Evolutionary conservation across 2,329 filamentous ascomycete genomes (phyloP).

Genomic region (Colletotrichum costaricense): DNA sequence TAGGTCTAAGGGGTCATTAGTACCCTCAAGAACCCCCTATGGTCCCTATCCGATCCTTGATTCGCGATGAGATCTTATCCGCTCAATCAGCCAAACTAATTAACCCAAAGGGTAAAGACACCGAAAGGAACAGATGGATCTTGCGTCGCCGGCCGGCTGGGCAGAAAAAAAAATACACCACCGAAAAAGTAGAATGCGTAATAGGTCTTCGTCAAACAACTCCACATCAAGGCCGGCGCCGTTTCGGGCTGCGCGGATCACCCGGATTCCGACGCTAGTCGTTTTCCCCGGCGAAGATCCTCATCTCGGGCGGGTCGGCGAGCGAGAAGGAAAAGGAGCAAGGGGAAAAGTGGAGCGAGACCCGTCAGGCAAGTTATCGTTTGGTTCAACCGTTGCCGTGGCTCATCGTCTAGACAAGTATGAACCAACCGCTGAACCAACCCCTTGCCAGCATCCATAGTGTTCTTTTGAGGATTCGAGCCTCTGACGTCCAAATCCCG

Average conservation of each 20-base stretch:
- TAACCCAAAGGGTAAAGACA: not conserved
- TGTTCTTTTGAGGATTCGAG: not conserved
- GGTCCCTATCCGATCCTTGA: not conserved
- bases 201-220: not conserved
- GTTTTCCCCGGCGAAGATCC: slow-evolving; percentile 24
- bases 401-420: no score
- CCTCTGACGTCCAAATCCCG: not conserved
- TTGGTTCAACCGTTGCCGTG: not conserved
- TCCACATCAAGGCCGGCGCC: slow-evolving; percentile 4
- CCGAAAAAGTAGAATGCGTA: not conserved
- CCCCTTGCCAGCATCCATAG: no score
- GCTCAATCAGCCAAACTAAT: not conserved
- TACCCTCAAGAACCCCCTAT: not conserved
- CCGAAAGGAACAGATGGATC: not conserved
- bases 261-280: slow-evolving; percentile 18
- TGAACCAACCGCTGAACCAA: no score
- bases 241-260: slow-evolving; percentile 27
- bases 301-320: slow-evolving; percentile 23
- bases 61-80: not conserved
- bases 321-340: not conserved
- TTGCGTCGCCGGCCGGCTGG: not conserved
- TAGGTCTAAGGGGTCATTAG: not conserved
- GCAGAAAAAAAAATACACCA: not conserved
- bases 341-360: not conserved
- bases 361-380: not conserved